Base-by-base conservation (phyloP, 2,329 filamentous ascomycete genomes). In the Gaeumannomyces sp. region DNA sequence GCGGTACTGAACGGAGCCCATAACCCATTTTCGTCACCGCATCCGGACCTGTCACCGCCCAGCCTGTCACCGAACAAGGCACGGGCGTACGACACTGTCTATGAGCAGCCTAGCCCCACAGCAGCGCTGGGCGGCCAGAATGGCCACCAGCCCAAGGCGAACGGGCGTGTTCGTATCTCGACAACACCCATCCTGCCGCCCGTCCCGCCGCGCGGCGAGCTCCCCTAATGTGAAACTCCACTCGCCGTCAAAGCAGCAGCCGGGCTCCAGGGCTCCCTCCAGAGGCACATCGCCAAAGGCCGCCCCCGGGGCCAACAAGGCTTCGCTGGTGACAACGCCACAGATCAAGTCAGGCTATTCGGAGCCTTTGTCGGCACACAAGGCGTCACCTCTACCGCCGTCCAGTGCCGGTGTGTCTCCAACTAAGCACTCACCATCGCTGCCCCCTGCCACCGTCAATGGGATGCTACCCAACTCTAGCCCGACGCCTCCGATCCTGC, bases 371-470 rank as follows among this genome's bases (percentile, higher is more conserved):
- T 71, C 69, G 31, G 73, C 75, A 59, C 68, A 73, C 59, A 66
- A 68, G 28, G 75, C 77, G 2, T 76, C 79, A 27, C 76, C 79
- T 63, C 72, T 81, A 64, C 75, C 77, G 65, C 79, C 81, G 31
- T 73, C 76, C 4, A 76, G 76, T 62, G 81, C 78, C 22, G 83
- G 82, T 3, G 68, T 83, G 31, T 85, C 83, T 16, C 83, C 83
- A 1, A 80, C 76, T 33, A 85, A 85, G 70, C 79, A 81, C 64
- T 83, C 82, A 22, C 80, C 82, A 29, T 76, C 78, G 27, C 73
- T 75, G n/a, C 70, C 71, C 53, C 71, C 73, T 31, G 69, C 72
- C 64, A 66, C 71, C 64, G 66, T 69, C 63, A 73, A 69, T 60
- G 70, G 72, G 60, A 63, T 70, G 69, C 56, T 74, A 70, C 62